These are phyloP conservation scores for Fusarium newnesense DNA, from an alignment of 2,329 filamentous ascomycete species.

Conservation along the genomic window DNA sequence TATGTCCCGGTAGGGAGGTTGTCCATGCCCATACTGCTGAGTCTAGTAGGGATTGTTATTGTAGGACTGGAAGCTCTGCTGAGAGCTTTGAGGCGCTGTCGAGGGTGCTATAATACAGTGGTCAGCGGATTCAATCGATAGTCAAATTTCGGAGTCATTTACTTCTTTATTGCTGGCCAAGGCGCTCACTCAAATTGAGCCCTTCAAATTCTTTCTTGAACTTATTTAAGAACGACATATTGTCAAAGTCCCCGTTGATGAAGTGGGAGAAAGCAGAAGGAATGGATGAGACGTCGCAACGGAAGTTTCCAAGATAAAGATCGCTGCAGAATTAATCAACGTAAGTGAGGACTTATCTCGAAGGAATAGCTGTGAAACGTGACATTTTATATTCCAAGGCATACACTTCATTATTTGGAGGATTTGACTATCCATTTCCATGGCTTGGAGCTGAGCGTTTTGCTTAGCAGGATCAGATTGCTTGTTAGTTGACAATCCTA, in stretches of 20 bases:
- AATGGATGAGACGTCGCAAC: accelerated
- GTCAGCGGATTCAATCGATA: neutral
- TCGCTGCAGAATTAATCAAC: no score
- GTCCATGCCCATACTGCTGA: neutral
- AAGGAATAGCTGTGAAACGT: neutral
- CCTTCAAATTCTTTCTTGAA: constrained; percentile 34
- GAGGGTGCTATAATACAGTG: neutral
- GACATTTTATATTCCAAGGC: neutral
- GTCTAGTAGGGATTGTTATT: neutral
- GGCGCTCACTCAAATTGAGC: constrained; percentile 10
- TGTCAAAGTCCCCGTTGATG: accelerated
- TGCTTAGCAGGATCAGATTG: no score
- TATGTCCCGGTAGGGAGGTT: neutral
- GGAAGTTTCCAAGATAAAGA: neutral
- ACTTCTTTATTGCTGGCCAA: no score
- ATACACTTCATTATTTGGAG: neutral
- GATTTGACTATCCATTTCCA: no score
- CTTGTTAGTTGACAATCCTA: neutral
- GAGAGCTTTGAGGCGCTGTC: neutral
- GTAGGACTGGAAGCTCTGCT: neutral
- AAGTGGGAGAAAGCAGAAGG: accelerated
- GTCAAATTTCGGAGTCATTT: no score
- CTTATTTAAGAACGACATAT: constrained; percentile 29
- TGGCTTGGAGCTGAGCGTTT: no score
- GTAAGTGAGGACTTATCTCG: neutral